A percentile compares a stretch with the other conserved stretches of the same genome.
Conservation (phyloP, 352 stramenopile species). For the Phytopythium vexans region DNA sequence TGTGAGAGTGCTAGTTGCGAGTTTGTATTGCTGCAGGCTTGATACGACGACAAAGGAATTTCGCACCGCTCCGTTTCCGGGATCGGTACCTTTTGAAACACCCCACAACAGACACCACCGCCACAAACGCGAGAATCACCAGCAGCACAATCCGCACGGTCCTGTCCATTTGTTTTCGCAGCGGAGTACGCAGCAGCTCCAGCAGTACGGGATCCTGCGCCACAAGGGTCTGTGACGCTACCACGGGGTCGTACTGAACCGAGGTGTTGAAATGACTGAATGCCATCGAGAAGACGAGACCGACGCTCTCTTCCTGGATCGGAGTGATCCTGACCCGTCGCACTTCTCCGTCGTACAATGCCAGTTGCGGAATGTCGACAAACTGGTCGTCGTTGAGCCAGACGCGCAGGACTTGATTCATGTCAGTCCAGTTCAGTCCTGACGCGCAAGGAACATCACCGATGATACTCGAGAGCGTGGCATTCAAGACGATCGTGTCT, state of each 20-base stretch:
- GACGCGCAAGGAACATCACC: not conserved
- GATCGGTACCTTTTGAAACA: too few relatives aligned
- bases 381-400: slow-evolving; percentile 5
- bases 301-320: slow-evolving; percentile 1
- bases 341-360: slow-evolving; percentile 7
- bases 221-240: slow-evolving; percentile 2
- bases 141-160: too few relatives aligned
- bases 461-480: slow-evolving; percentile 7
- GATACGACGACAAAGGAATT: too few relatives aligned
- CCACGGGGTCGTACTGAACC: slow-evolving; percentile 3
- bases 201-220: not conserved
- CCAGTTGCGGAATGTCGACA: slow-evolving; percentile 12
- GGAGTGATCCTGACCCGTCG: slow-evolving; percentile 2
- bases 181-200: not conserved
- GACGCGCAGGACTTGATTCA: not conserved
- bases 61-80: too few relatives aligned
- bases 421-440: not conserved
- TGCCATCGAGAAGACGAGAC: slow-evolving; percentile 7
- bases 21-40: too few relatives aligned
- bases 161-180: too few relatives aligned
- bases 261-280: slow-evolving; percentile 6
- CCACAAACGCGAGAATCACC: too few relatives aligned
- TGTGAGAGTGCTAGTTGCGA: too few relatives aligned
- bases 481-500: slow-evolving; percentile 15
- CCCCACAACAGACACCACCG: too few relatives aligned